Base-by-base conservation (phyloP, 2,329 filamentous ascomycete genomes). In the Phoma sp. region DNA sequence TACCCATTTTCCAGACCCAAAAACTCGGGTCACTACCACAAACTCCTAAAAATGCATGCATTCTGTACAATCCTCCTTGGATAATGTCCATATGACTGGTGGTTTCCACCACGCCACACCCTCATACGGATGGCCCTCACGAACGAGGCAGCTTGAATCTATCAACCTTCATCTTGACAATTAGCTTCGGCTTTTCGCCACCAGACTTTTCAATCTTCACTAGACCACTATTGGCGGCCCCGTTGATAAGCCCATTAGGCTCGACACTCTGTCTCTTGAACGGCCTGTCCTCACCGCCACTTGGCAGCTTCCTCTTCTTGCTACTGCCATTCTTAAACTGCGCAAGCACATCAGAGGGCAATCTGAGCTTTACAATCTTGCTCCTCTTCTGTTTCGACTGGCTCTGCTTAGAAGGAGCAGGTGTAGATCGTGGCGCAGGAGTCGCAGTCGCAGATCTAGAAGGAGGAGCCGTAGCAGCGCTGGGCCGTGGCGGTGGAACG, bases 181-280 rank as follows among this genome's bases (percentile, higher is more conserved):
- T 47, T 32, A 69, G 28, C 10, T 53, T 58, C 30, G 60, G 58
- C 25, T 42, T 49, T 7, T 60, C 62, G 2, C 56, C 61, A 15
- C 57, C 54, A 32, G 29, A 54, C 30, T 34, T 61, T 30, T 67
- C 65, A 1, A 68, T 55, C 12, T 42, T 57, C 6, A 71, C 63
- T 4, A 65, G 30, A 4, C 60, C 58, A 7, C 48, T 63, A 45
- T 60, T 64, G 11, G 15, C 42, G 4, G 43, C 47, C 7, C 64
- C 59, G 29, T 62, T 63, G 17, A 51, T 11, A 17, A 53, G 7
- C 3, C 49, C 42, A 14, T 56, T 54, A 17, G 67, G 60, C 34
- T 71, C 68, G 2, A 61, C 48, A 45, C 68, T 69, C 47, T 68
- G 69, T 21, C 69, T 53, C 54, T 73, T 73, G 11, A 52, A 47